These are phyloP conservation scores for Knufia fluminis DNA, from an alignment of 2,329 filamentous ascomycete genomes.

Conservation along the genomic window DNA sequence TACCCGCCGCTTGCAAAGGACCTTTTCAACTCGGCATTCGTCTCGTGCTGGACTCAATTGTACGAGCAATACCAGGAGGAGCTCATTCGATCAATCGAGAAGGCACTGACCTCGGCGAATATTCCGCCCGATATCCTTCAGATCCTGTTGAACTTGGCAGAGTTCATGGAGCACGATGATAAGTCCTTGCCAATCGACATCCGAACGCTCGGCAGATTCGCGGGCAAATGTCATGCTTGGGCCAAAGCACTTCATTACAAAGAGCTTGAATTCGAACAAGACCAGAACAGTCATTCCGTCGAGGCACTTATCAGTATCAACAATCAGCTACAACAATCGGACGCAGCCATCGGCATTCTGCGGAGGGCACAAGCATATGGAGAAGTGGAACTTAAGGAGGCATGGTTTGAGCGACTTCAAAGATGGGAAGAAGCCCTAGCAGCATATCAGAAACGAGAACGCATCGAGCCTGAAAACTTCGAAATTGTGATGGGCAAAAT, in stretches of 20 bases:
- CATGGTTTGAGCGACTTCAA: constrained; percentile 97
- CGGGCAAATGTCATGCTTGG: constrained; percentile 92
- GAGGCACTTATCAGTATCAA: constrained; percentile 99
- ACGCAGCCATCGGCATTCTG: constrained; percentile 95
- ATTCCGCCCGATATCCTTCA: constrained; percentile 94
- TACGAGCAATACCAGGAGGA: constrained; percentile 97
- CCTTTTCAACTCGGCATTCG: constrained; percentile 97
- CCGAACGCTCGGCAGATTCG: constrained; percentile 83
- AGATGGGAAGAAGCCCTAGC: constrained; percentile 94
- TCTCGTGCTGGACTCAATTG: constrained; percentile 96
- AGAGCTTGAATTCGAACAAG: constrained; percentile 93
- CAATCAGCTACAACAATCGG: constrained; percentile 96
- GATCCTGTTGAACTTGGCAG: constrained; percentile 85
- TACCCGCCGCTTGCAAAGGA: constrained; percentile 87
- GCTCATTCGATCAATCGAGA: constrained; percentile 89
- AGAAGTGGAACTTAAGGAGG: constrained; percentile 92
- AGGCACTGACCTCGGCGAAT: constrained; percentile 86
- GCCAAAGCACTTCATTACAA: constrained; percentile 99
- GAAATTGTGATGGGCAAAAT: constrained; percentile 99
- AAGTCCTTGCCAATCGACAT: constrained; percentile 98
- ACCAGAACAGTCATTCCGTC: constrained; percentile 89
- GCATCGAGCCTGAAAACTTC: constrained; percentile 65
- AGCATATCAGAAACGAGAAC: constrained; percentile 81
- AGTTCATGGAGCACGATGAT: constrained; percentile 99
- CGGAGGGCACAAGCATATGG: constrained; percentile 92